Percentiles rank a stretch among this genome's conserved stretches.
phyloP scores from a whole-genome alignment of 2,329 filamentous ascomycete genomes.

The Penicillium hesseltinei region DNA sequence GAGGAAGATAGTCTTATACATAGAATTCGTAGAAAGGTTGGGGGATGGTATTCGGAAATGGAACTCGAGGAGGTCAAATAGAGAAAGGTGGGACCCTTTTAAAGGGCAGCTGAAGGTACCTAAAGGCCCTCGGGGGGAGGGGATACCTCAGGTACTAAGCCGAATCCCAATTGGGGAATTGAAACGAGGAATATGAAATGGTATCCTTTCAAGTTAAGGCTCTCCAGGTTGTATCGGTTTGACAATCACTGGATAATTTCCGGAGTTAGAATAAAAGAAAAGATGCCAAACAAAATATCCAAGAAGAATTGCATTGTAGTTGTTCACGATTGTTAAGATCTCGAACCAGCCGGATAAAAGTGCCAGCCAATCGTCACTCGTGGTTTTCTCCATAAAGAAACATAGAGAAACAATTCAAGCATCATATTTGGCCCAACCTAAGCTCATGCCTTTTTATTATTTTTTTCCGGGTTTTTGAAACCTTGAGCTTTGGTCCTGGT shows the following conservation, averaged over 20 bases:
- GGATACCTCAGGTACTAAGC: neutral
- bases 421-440: neutral
- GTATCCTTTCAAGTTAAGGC: neutral
- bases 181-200: too few relatives aligned
- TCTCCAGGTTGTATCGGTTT: neutral
- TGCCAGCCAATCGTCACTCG: constrained; percentile 15
- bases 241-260: neutral
- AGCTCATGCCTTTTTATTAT: neutral
- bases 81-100: neutral
- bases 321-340: neutral
- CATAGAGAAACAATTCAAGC: neutral
- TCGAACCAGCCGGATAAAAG: constrained; percentile 8
- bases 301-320: neutral
- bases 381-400: neutral
- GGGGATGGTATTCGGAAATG: neutral
- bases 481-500: too few relatives aligned
- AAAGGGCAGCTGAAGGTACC: neutral
- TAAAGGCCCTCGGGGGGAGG: neutral
- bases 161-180: neutral
- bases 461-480: neutral
- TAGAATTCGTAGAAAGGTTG: neutral
- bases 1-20: neutral
- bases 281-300: neutral
- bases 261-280: neutral
- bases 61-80: neutral